These are phyloP conservation scores for Acanthamoeba lenticulata DNA, from an alignment of 208 protist genomes.

Conservation along the genomic window DNA sequence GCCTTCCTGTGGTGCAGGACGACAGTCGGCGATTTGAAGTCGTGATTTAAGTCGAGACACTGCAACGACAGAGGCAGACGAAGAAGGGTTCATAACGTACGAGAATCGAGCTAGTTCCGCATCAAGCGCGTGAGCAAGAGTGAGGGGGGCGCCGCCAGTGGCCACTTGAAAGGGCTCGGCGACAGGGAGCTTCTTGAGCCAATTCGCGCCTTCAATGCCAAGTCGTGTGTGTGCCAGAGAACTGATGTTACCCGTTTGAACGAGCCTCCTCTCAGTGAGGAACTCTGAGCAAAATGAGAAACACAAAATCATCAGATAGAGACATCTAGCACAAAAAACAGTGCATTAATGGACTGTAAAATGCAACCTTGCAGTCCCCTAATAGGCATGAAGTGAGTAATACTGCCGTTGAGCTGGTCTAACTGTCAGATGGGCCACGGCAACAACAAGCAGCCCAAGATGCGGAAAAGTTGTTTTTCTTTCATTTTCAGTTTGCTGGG, in stretches of 20 bases:
- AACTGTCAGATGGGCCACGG: background rate
- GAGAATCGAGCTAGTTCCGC: background rate
- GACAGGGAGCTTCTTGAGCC: background rate
- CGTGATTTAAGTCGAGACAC: background rate
- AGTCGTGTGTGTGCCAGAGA: background rate
- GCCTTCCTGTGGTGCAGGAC: background rate
- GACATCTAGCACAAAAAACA: background rate
- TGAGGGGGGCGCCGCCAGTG: background rate
- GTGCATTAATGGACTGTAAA: background rate
- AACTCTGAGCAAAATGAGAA: background rate
- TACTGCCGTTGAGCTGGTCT: no score
- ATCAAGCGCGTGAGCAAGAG: background rate
- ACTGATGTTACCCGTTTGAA: conserved; percentile 26
- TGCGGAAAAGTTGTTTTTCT: background rate
- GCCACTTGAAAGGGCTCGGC: background rate
- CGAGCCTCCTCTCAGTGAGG: conserved; percentile 4
- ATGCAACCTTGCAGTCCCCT: background rate
- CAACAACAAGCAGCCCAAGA: background rate
- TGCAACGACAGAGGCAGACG: background rate
- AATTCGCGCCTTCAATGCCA: background rate
- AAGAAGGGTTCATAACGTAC: background rate
- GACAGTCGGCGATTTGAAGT: background rate
- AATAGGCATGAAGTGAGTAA: conserved; percentile 10
- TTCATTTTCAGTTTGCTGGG: background rate
- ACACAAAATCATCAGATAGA: no score